A percentile compares a stretch with the other conserved stretches of the same genome.
phyloP scores from a whole-genome alignment of 306 rosid genomes.

The Senna siamea region DNA sequence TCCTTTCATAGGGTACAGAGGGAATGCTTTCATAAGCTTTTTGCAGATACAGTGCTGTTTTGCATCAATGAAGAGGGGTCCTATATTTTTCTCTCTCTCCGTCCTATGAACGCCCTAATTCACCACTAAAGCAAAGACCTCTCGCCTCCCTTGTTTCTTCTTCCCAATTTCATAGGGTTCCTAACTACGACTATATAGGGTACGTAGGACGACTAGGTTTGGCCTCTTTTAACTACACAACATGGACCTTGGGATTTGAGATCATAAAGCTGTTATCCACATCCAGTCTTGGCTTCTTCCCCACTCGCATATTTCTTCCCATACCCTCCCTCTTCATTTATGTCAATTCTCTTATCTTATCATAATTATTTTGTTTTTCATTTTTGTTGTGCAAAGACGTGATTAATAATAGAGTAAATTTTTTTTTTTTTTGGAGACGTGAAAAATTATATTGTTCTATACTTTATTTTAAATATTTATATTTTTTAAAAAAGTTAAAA shows the following conservation, averaged over 20 bases:
- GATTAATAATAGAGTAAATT: too few species aligned
- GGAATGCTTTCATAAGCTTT: slow-evolving; percentile 43
- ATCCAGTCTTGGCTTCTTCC: slow-evolving; percentile 35
- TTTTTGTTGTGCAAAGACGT: too few species aligned
- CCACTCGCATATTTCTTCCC: not conserved
- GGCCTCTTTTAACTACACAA: slow-evolving; percentile 46
- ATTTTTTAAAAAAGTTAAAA: too few species aligned
- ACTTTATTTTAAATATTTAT: too few species aligned
- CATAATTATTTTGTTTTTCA: too few species aligned
- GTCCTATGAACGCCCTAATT: slow-evolving; percentile 10
- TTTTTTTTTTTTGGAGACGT: too few species aligned
- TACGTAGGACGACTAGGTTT: slow-evolving; percentile 46
- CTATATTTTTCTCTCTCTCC: slow-evolving; percentile 9
- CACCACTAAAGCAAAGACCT: not conserved
- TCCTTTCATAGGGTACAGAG: slow-evolving; percentile 41
- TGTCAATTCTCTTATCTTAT: too few species aligned
- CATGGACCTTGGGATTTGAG: slow-evolving; percentile 59
- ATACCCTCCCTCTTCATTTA: too few species aligned
- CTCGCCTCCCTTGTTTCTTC: not conserved
- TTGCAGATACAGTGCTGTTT: slow-evolving; percentile 26
- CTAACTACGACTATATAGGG: slow-evolving; percentile 28
- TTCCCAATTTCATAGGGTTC: slow-evolving; percentile 39
- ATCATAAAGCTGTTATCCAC: slow-evolving; percentile 46
- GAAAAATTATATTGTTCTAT: too few species aligned
- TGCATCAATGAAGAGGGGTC: slow-evolving; percentile 37